A percentile compares a stretch with the other conserved stretches of the same genome.
phyloP scores from a whole-genome alignment of 2,329 filamentous ascomycete genomes.

The Botryotinia globosa region DNA sequence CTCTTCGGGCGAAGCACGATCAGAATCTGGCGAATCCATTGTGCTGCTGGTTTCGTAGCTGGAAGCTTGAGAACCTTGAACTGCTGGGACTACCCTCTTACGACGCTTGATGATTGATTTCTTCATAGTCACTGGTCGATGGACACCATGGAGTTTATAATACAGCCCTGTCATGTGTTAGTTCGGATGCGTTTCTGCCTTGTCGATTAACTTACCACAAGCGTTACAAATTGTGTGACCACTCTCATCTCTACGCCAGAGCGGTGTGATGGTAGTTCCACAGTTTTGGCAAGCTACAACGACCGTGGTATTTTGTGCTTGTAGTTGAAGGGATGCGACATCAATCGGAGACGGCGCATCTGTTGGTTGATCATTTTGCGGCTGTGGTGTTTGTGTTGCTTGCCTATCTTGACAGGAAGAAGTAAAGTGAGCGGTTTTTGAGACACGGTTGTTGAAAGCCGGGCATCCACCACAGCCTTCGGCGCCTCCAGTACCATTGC shows the following conservation, averaged over 20 bases:
- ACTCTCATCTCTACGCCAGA: conserved; percentile 91
- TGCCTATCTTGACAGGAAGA: conserved; percentile 45
- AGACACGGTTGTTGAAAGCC: conserved; percentile 93
- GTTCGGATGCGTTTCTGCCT: conserved; percentile 16
- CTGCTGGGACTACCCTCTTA: conserved; percentile 87
- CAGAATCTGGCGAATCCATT: conserved; percentile 38
- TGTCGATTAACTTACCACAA: conserved; percentile 67
- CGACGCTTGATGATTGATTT: conserved; percentile 94
- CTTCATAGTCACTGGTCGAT: conserved; percentile 97
- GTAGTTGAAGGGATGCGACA: conserved; percentile 47
- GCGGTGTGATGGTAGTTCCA: conserved; percentile 89
- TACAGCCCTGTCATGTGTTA: conserved; percentile 67
- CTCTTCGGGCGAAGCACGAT: conserved; percentile 34
- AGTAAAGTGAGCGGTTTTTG: conserved; percentile 76
- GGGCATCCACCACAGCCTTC: conserved; percentile 95
- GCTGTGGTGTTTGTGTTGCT: conserved; percentile 29
- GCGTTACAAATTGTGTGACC: conserved; percentile 98
- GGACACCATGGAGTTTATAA: conserved; percentile 87
- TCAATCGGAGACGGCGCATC: conserved; percentile 47
- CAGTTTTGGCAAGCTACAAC: conserved; percentile 97
- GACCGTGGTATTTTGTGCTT: conserved; percentile 51
- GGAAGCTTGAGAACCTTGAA: conserved; percentile 45
- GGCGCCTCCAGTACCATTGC: conserved; percentile 93
- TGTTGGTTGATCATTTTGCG: conserved; percentile 32
- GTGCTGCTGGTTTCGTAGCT: conserved; percentile 47